Evolutionary conservation across 805 yeast genomes (phyloP).

Genomic region (Candida caryicola): DNA sequence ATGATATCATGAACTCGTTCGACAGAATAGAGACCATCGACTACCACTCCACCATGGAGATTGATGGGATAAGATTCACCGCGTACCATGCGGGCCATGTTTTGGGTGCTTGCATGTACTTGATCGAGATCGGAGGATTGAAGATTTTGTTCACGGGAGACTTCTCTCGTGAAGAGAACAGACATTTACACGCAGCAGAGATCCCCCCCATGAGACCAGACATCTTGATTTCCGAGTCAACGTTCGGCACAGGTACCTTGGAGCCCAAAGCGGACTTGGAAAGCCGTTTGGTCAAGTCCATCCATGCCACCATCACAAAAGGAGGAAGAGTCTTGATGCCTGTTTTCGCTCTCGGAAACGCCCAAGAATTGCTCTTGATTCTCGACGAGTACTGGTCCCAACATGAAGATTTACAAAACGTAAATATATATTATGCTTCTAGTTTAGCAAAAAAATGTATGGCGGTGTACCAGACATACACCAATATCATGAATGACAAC

Average conservation of each 20-base stretch:
- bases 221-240: slow-evolving; percentile 87
- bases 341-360: slow-evolving; percentile 94
- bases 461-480: slow-evolving; percentile 95
- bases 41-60: slow-evolving; percentile 91
- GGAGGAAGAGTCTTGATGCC: slow-evolving; percentile 94
- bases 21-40: slow-evolving; percentile 92
- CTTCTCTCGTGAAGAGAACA: slow-evolving; percentile 91
- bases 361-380: slow-evolving; percentile 87
- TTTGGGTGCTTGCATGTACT: slow-evolving; percentile 96
- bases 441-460: slow-evolving; percentile 91
- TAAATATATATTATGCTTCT: slow-evolving; percentile 88
- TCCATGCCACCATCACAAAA: slow-evolving; percentile 76
- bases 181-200: slow-evolving; percentile 94
- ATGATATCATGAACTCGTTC: slow-evolving; percentile 82
- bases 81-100: slow-evolving; percentile 99
- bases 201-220: slow-evolving; percentile 87
- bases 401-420: slow-evolving; percentile 76
- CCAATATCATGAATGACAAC: slow-evolving; percentile 95
- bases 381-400: slow-evolving; percentile 93
- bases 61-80: slow-evolving; percentile 91
- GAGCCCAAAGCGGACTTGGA: slow-evolving; percentile 89
- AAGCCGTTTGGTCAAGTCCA: slow-evolving; percentile 69
- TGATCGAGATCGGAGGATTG: slow-evolving; percentile 90
- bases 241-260: slow-evolving; percentile 97
- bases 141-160: slow-evolving; percentile 93